Conservation (phyloP, 2,329 filamentous ascomycete species). For the Pyricularia sp. region DNA sequence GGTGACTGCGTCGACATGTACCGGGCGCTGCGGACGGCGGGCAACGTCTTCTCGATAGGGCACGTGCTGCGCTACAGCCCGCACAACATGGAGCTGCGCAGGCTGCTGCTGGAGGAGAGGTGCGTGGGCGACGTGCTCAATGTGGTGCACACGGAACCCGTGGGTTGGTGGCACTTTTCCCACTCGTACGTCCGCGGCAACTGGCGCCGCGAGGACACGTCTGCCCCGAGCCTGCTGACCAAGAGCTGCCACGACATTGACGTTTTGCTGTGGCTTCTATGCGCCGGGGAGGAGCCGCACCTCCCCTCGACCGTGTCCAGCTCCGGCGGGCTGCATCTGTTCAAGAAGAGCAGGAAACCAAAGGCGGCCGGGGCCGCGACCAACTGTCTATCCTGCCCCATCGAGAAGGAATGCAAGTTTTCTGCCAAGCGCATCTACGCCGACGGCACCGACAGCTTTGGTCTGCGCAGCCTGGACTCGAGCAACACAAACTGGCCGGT, state of each 20-base stretch:
- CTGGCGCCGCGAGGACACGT: slow-evolving; percentile 70
- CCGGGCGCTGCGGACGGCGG: slow-evolving; percentile 32
- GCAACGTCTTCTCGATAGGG: slow-evolving; percentile 70
- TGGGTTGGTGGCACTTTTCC: slow-evolving; percentile 92
- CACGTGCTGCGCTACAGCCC: slow-evolving; percentile 90
- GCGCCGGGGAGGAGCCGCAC: slow-evolving; percentile 47
- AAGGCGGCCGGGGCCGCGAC: slow-evolving; percentile 59
- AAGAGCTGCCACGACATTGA: slow-evolving; percentile 98
- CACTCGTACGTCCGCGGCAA: slow-evolving; percentile 89
- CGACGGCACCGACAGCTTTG: slow-evolving; percentile 25
- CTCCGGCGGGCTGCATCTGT: slow-evolving; percentile 63
- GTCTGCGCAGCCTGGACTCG: slow-evolving; percentile 43
- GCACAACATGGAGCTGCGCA: slow-evolving; percentile 75
- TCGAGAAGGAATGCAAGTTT: slow-evolving; percentile 66
- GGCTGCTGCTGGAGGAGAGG: slow-evolving; percentile 60
- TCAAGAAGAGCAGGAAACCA: slow-evolving; percentile 65
- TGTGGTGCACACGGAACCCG: slow-evolving; percentile 82
- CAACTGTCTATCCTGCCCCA: slow-evolving; percentile 73
- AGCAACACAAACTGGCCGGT: slow-evolving; percentile 71
- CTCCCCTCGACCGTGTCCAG: slow-evolving; percentile 66
- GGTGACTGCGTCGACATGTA: slow-evolving; percentile 68
- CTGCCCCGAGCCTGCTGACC: slow-evolving; percentile 73
- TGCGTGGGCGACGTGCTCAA: slow-evolving; percentile 76
- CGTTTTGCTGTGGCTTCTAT: slow-evolving; percentile 80
- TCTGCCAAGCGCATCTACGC: slow-evolving; percentile 76